These are phyloP conservation scores for Podospora australis DNA, from an alignment of 495 filamentous ascomycete species.

Conservation along the genomic window DNA sequence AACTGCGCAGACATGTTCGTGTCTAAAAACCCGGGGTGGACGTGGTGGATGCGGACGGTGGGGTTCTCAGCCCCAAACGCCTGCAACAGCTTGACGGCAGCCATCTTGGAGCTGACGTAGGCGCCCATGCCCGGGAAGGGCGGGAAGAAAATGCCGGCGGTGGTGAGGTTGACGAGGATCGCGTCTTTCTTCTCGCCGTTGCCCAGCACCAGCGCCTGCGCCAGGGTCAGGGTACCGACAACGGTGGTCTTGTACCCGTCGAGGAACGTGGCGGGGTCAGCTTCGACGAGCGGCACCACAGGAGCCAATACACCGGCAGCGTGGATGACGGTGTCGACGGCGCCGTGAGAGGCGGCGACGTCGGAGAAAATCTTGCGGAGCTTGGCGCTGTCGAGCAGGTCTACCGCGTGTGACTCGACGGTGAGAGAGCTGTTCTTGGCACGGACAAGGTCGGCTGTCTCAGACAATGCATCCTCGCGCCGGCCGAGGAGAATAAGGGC, in stretches of 20 bases:
- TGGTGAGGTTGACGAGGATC: slow-evolving; percentile 11
- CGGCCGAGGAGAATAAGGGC: slow-evolving; percentile 25
- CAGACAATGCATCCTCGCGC: slow-evolving; percentile 5
- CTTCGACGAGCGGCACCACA: background rate
- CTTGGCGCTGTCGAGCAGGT: background rate
- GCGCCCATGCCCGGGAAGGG: slow-evolving; percentile 7
- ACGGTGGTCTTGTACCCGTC: slow-evolving; percentile 4
- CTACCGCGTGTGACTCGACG: background rate
- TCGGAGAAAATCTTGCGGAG: slow-evolving; percentile 1
- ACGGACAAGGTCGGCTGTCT: slow-evolving; percentile 3
- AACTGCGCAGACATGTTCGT: slow-evolving; percentile 11
- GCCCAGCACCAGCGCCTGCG: background rate
- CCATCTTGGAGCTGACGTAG: slow-evolving; percentile 13
- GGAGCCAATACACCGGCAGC: background rate
- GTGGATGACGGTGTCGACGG: background rate
- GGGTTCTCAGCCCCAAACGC: slow-evolving; percentile 8
- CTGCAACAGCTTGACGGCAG: slow-evolving; percentile 13
- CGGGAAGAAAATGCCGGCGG: slow-evolving; percentile 1
- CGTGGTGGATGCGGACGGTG: slow-evolving; percentile 4
- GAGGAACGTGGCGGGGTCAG: slow-evolving; percentile 1
- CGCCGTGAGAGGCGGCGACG: background rate
- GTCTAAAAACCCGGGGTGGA: slow-evolving; percentile 10
- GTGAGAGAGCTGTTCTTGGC: background rate
- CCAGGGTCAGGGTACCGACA: background rate
- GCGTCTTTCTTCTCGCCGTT: background rate